These are phyloP conservation scores for Tubosaeta brunneosetosa DNA, from an alignment of 768 basidiomycete genomes.

Conservation along the genomic window DNA sequence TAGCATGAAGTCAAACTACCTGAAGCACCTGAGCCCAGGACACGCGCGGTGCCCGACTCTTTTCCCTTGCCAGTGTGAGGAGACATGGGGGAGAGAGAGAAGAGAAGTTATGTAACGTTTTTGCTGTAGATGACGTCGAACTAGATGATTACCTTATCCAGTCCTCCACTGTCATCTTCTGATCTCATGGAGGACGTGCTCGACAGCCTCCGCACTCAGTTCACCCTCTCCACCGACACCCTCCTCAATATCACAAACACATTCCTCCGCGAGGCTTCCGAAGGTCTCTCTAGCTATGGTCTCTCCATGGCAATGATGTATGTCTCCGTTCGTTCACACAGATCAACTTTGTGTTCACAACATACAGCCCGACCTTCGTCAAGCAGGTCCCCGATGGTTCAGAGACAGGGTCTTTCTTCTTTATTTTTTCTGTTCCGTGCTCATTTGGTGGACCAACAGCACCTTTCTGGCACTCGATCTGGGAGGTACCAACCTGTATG, in stretches of 20 bases:
- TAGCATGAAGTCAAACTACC: constrained; percentile 40
- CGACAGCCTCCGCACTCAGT: constrained; percentile 65
- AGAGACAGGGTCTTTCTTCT: constrained; percentile 73
- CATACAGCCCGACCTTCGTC: constrained; percentile 81
- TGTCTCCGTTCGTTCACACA: constrained; percentile 12
- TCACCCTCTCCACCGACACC: constrained; percentile 56
- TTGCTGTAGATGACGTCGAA: background rate
- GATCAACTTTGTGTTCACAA: background rate
- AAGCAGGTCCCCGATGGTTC: constrained; percentile 92
- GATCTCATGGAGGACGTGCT: constrained; percentile 40
- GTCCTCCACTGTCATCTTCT: constrained; percentile 31
- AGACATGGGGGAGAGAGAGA: constrained; percentile 36
- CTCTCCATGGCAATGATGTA: constrained; percentile 93
- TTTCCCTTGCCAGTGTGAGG: constrained; percentile 48
- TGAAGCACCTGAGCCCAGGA: constrained; percentile 89
- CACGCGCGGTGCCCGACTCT: constrained; percentile 86
- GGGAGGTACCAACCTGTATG: constrained; percentile 95
- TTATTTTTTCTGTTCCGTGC: background rate
- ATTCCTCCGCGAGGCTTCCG: constrained; percentile 75
- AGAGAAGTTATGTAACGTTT: constrained; percentile 23
- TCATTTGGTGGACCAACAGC: constrained; percentile 37
- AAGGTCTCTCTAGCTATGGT: constrained; percentile 69
- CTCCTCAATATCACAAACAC: constrained; percentile 69
- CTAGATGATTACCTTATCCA: constrained; percentile 5
- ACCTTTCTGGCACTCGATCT: constrained; percentile 96